These are phyloP conservation scores for Amanita fuliginea DNA, from an alignment of 768 basidiomycete species.

Conservation along the genomic window DNA sequence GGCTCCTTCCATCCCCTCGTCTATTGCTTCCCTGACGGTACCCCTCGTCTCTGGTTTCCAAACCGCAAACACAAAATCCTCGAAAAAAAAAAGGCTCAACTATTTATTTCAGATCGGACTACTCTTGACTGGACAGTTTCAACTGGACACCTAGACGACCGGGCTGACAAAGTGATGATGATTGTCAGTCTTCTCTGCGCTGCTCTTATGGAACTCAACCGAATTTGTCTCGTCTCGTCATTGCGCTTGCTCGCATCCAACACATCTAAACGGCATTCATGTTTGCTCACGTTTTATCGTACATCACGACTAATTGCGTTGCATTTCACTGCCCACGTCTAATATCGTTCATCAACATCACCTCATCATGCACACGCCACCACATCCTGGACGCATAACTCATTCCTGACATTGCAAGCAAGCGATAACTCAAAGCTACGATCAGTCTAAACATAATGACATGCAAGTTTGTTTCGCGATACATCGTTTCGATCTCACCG, in stretches of 20 bases:
- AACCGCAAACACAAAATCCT: conserved; percentile 21
- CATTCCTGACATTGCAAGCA: neutral
- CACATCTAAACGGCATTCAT: conserved; percentile 31
- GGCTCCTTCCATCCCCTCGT: neutral
- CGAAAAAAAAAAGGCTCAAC: conserved; percentile 11
- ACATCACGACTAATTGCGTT: conserved; percentile 13
- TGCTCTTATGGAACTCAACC: conserved; percentile 40
- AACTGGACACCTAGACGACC: conserved; percentile 5
- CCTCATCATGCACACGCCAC: neutral
- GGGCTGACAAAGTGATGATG: neutral
- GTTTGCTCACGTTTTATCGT: conserved; percentile 8
- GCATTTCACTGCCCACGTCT: neutral
- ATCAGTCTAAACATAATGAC: conserved; percentile 1
- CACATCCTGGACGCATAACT: conserved; percentile 2
- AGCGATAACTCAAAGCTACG: neutral
- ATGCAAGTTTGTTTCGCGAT: conserved; percentile 8
- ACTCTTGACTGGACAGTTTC: conserved; percentile 4
- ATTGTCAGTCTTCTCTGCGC: conserved; percentile 23
- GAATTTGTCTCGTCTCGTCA: conserved; percentile 4
- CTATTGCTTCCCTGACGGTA: conserved; percentile 9
- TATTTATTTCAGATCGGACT: neutral
- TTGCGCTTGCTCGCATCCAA: conserved; percentile 7
- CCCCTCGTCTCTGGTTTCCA: conserved; percentile 6
- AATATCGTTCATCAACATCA: neutral
- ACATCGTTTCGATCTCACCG: neutral